These are phyloP conservation scores for Carex kokanica DNA, from an alignment of 176 grass and related monocot species.

Conservation along the genomic window DNA sequence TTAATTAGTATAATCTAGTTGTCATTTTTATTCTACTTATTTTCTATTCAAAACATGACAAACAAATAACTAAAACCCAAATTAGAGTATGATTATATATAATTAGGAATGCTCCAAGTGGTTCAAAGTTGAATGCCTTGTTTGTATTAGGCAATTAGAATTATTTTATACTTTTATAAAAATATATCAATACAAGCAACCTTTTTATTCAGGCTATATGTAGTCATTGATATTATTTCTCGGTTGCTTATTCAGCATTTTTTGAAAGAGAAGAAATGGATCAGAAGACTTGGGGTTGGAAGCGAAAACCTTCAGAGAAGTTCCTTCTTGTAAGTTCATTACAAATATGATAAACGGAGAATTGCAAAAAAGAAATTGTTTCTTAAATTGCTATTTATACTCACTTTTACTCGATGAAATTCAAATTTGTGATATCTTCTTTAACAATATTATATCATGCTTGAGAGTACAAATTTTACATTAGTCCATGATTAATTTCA, in stretches of 20 bases:
- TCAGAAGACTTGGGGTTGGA: constrained; percentile 92
- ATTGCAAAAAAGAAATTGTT: constrained; percentile 23
- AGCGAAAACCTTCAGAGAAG: constrained; percentile 64
- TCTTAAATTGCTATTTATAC: neutral
- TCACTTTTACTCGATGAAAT: neutral
- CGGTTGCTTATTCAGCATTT: neutral
- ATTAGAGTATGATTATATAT: neutral
- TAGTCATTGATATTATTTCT: neutral
- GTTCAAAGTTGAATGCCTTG: neutral
- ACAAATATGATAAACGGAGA: constrained; percentile 25
- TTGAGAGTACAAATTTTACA: neutral
- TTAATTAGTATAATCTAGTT: neutral
- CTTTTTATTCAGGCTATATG: neutral
- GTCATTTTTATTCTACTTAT: constrained; percentile 10
- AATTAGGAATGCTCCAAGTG: neutral
- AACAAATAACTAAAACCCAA: neutral
- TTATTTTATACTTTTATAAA: constrained; percentile 10
- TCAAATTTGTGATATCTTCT: constrained; percentile 21
- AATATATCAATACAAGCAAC: neutral
- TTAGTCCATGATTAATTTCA: neutral
- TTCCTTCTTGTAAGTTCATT: constrained; percentile 35
- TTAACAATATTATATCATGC: neutral
- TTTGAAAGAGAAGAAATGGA: constrained; percentile 49
- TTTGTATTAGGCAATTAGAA: neutral
- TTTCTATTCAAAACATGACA: neutral